Conservation (phyloP, 305 asterid genomes). For the Caryopteris hybrid region DNA sequence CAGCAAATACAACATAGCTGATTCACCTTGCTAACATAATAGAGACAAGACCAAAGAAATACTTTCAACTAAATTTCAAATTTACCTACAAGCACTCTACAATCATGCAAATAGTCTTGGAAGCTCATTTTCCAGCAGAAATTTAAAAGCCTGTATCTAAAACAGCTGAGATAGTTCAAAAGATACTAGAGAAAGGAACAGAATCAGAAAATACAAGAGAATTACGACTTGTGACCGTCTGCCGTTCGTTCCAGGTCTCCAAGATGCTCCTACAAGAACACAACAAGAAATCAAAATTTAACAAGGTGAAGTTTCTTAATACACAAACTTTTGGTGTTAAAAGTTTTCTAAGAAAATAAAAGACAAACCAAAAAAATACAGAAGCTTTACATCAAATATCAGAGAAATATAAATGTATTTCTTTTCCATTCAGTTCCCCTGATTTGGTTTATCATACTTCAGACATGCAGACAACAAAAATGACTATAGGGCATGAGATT, state of each 20-base stretch:
- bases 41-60: too few species aligned
- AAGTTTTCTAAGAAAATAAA: too few species aligned
- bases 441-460: too few species aligned
- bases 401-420: too few species aligned
- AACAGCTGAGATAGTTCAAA: neutral
- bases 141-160: neutral
- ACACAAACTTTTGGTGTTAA: neutral
- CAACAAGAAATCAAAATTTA: neutral
- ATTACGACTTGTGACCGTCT: conserved; percentile 4
- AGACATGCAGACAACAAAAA: too few species aligned
- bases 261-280: conserved; percentile 15
- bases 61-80: too few species aligned
- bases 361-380: neutral
- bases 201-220: conserved; percentile 5
- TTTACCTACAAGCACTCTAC: neutral
- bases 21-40: too few species aligned
- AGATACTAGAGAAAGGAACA: conserved; percentile 11
- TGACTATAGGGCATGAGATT: too few species aligned
- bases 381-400: neutral
- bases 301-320: neutral
- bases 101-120: neutral
- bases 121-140: neutral
- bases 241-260: conserved; percentile 16
- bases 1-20: too few species aligned
- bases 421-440: too few species aligned